Conservation (phyloP, 148 eudicot species). For the Silene uniflora region DNA sequence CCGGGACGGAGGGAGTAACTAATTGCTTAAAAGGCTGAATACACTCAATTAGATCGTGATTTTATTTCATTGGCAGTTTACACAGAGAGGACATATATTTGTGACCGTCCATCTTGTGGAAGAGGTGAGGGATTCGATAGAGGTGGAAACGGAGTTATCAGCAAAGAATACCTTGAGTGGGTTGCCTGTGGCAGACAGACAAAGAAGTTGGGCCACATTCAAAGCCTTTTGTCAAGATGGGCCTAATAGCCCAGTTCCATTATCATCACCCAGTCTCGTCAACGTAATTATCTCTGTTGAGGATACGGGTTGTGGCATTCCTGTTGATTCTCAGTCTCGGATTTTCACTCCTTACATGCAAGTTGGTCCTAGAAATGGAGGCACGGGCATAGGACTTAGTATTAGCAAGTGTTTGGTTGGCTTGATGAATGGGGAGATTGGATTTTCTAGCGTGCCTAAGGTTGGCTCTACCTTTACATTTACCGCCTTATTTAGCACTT, state of each 20-base stretch:
- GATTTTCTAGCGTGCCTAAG: constrained; percentile 60
- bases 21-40: background rate
- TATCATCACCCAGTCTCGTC: constrained; percentile 40
- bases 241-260: constrained; percentile 18
- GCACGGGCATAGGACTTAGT: constrained; percentile 95
- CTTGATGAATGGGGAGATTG: constrained; percentile 89
- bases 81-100: constrained; percentile 86
- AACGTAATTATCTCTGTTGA: constrained; percentile 80
- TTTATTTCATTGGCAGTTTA: constrained; percentile 56
- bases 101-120: constrained; percentile 82
- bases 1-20: background rate
- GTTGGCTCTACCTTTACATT: constrained; percentile 88
- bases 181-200: constrained; percentile 63
- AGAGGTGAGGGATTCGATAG: constrained; percentile 59
- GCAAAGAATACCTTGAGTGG: constrained; percentile 67
- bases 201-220: constrained; percentile 74
- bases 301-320: constrained; percentile 96
- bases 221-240: constrained; percentile 43
- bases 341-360: constrained; percentile 99
- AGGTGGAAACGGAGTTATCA: constrained; percentile 49
- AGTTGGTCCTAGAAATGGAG: constrained; percentile 81
- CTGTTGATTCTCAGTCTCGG: constrained; percentile 70
- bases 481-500: constrained; percentile 58
- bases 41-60: constrained; percentile 14
- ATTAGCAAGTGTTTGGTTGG: constrained; percentile 93